phyloP scores from a whole-genome alignment of 2,329 filamentous ascomycete genomes.

The Chrysoporthe deuterocubensis region DNA sequence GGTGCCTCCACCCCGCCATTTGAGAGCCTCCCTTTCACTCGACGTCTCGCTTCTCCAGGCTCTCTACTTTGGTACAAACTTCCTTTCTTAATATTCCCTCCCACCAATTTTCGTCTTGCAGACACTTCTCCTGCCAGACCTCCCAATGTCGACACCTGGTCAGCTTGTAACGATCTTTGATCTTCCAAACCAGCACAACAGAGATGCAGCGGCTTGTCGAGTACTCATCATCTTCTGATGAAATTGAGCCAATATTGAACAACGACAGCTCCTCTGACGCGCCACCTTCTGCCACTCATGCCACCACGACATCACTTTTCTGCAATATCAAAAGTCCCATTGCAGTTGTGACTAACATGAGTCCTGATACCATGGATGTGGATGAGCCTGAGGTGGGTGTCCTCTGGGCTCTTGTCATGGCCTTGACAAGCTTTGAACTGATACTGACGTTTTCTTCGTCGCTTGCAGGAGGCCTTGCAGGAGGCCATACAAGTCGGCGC shows the following conservation, averaged over 20 bases:
- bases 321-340: neutral
- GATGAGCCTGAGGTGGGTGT: constrained; percentile 1
- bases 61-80: neutral
- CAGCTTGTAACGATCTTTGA: neutral
- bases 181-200: neutral
- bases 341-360: neutral
- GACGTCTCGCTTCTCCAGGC: neutral
- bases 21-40: neutral
- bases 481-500: no score
- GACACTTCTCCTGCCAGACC: neutral
- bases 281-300: neutral
- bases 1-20: neutral
- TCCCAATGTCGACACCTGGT: neutral
- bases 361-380: neutral
- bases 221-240: neutral
- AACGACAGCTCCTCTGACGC: neutral
- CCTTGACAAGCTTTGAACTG: neutral
- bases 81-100: neutral
- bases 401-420: neutral
- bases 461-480: neutral
- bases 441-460: neutral
- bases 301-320: neutral
- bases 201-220: neutral
- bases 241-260: neutral
- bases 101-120: neutral